A percentile compares a stretch with the other conserved stretches of the same genome.
These are phyloP conservation scores for Clausena lansium DNA, from an alignment of 345 rosid species.

Conservation along the genomic window DNA sequence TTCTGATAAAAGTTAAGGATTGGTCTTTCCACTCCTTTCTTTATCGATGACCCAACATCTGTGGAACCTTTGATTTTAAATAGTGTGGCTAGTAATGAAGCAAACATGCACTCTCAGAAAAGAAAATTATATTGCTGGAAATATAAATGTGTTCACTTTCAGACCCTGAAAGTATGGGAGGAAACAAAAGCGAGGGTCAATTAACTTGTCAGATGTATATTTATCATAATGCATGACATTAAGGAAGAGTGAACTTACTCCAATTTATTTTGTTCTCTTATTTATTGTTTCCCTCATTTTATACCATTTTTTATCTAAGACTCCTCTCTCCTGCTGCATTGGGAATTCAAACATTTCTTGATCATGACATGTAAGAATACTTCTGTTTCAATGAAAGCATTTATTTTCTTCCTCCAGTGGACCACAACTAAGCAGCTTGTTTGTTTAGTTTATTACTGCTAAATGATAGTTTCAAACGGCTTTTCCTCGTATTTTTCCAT, in stretches of 20 bases:
- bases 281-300: background rate
- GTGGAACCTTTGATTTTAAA: background rate
- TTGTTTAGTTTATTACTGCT: background rate
- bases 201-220: background rate
- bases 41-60: background rate
- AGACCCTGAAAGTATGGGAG: background rate
- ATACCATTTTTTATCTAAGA: background rate
- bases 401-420: background rate
- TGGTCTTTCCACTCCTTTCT: background rate
- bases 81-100: background rate
- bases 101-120: too few species aligned
- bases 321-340: background rate
- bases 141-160: background rate
- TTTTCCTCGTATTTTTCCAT: background rate
- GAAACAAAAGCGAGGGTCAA: background rate
- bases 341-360: background rate
- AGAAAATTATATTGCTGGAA: background rate
- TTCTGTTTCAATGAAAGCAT: background rate
- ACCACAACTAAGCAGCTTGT: background rate
- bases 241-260: background rate
- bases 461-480: background rate
- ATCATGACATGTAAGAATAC: background rate
- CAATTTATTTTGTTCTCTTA: background rate
- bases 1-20: background rate
- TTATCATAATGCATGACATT: background rate